A percentile compares a stretch with the other conserved stretches of the same genome.
These are phyloP conservation scores for Brasenia schreberi DNA, from an alignment of 164 flowering plant species.

Conservation along the genomic window DNA sequence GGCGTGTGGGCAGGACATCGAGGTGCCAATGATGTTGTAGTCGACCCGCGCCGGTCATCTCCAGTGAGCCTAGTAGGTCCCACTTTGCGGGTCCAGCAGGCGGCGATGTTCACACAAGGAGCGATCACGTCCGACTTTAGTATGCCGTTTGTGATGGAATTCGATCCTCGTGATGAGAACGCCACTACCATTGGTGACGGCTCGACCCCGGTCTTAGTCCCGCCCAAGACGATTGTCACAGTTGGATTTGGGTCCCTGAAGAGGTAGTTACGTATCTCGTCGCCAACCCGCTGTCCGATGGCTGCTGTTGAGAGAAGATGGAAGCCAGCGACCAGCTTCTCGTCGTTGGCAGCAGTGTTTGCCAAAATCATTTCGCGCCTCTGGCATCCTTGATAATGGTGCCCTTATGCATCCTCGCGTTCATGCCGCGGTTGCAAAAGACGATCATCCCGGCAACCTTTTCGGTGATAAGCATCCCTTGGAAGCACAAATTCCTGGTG, in stretches of 20 bases:
- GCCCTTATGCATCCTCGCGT: constrained; percentile 52
- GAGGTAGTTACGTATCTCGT: constrained; percentile 43
- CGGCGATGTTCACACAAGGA: constrained; percentile 81
- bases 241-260: constrained; percentile 33
- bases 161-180: constrained; percentile 81
- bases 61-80: constrained; percentile 46
- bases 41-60: constrained; percentile 41
- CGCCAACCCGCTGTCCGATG: constrained; percentile 44
- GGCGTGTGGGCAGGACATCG: constrained; percentile 87
- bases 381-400: constrained; percentile 61
- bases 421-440: constrained; percentile 64
- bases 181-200: constrained; percentile 78
- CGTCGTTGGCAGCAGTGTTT: constrained; percentile 52
- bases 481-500: constrained; percentile 42
- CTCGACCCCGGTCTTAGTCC: constrained; percentile 45
- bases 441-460: constrained; percentile 77
- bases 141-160: constrained; percentile 38
- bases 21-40: constrained; percentile 77
- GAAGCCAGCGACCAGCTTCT: constrained; percentile 71
- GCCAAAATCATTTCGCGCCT: constrained; percentile 80
- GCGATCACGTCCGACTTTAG: constrained; percentile 88
- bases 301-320: constrained; percentile 58
- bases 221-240: constrained; percentile 37
- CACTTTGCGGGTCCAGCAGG: constrained; percentile 59
- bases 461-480: constrained; percentile 32